Evolutionary conservation across 2,329 filamentous ascomycete genomes (phyloP).

Genomic region (Orbilia oligospora): DNA sequence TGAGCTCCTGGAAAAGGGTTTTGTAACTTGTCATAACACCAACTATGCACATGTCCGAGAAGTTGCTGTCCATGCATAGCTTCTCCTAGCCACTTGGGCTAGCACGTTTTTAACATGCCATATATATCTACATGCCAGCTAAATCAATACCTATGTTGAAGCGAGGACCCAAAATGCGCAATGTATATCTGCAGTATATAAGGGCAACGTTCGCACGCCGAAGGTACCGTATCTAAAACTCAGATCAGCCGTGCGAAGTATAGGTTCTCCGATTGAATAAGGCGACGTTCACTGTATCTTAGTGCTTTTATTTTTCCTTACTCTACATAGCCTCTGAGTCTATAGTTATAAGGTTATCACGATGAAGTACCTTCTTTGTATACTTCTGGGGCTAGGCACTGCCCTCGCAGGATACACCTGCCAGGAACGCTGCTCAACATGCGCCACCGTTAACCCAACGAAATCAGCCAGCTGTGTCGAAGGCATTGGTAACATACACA

Average conservation of each 20-base stretch:
- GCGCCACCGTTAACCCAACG: slow-evolving; percentile 17
- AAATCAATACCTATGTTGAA: too few species aligned
- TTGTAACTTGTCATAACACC: neutral
- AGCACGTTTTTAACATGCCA: neutral
- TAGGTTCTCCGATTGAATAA: neutral
- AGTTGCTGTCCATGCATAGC: neutral
- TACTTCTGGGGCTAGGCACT: neutral
- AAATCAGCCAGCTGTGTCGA: slow-evolving; percentile 37
- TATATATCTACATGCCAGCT: neutral
- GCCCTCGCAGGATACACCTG: slow-evolving; percentile 35
- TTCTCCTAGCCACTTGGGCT: neutral
- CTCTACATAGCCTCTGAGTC: neutral
- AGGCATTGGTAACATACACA: slow-evolving; percentile 26
- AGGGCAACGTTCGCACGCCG: neutral
- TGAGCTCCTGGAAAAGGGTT: neutral
- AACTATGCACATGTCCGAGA: slow-evolving; percentile 1
- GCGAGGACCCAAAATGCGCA: too few species aligned
- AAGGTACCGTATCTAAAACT: neutral
- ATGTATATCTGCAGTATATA: neutral
- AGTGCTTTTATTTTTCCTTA: neutral
- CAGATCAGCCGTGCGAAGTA: neutral
- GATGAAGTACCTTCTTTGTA: slow-evolving; percentile 21
- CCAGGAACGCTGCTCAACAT: slow-evolving; percentile 11
- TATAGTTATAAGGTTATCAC: neutral
- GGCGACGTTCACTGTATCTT: neutral